Evolutionary conservation across 257 asterid genomes (phyloP).

Genomic region (Anisodus acutangulus): DNA sequence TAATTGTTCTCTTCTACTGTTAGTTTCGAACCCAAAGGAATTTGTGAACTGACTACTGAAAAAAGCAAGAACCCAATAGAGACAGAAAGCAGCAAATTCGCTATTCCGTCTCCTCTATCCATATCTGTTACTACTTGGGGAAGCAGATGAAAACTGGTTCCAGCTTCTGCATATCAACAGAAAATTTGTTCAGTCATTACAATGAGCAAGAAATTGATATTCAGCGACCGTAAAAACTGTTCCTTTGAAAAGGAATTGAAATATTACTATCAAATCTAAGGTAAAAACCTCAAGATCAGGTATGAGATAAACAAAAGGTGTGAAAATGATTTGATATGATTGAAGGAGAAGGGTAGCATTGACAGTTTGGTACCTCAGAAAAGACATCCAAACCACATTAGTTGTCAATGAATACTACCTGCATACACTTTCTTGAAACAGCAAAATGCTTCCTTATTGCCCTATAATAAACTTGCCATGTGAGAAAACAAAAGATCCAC

Average conservation of each 20-base stretch:
- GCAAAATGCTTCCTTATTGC: not conserved
- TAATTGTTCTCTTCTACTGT: conserved; percentile 39
- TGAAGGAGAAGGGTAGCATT: not conserved
- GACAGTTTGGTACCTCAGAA: conserved; percentile 31
- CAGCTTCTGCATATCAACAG: conserved; percentile 34
- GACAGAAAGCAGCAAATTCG: conserved; percentile 32
- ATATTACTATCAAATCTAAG: not conserved
- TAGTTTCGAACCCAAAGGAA: conserved; percentile 48
- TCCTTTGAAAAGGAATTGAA: not conserved
- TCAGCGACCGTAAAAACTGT: not conserved
- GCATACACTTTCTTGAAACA: conserved; percentile 25
- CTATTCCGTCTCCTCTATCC: conserved; percentile 35
- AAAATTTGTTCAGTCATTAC: conserved; percentile 26
- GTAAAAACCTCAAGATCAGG: not conserved
- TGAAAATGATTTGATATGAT: not conserved
- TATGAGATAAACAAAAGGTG: not conserved
- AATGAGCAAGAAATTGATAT: conserved; percentile 4
- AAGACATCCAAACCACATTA: conserved; percentile 31
- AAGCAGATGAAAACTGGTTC: conserved; percentile 31
- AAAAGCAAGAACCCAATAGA: conserved; percentile 32
- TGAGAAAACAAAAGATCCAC: conserved; percentile 24
- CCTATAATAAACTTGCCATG: not conserved
- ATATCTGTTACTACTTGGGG: conserved; percentile 33
- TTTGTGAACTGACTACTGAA: conserved; percentile 36
- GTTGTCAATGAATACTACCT: conserved; percentile 4